A percentile compares a stretch with the other conserved stretches of the same genome.
Conservation (phyloP, 164 flowering plant genomes). For the Kalanchoe fedtschenkoi region DNA sequence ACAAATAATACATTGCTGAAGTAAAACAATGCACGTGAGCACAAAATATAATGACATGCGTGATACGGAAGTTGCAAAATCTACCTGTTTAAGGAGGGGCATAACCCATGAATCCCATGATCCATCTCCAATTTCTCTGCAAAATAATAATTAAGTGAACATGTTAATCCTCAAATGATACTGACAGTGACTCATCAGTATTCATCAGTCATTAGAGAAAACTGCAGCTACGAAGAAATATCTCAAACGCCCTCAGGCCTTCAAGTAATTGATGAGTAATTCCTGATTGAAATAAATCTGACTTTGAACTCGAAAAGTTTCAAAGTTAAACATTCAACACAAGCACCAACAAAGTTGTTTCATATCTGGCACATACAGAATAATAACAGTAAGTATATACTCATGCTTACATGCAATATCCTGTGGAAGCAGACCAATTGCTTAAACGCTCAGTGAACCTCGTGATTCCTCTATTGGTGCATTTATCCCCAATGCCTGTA, state of each 20-base stretch:
- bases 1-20: not conserved
- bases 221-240: not conserved
- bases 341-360: not conserved
- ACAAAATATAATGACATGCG: not conserved
- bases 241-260: not conserved
- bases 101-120: constrained; percentile 32
- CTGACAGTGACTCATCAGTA: not conserved
- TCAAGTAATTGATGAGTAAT: no score
- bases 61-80: not conserved
- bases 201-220: not conserved
- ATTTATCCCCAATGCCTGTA: constrained; percentile 46
- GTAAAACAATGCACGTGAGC: not conserved
- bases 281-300: no score
- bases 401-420: constrained; percentile 49
- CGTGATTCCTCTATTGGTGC: constrained; percentile 28
- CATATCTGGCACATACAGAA: not conserved
- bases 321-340: not conserved
- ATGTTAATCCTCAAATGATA: not conserved
- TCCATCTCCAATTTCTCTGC: constrained; percentile 39
- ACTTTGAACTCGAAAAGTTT: not conserved
- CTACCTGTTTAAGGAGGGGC: constrained; percentile 33
- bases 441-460: constrained; percentile 35
- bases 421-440: constrained; percentile 44
- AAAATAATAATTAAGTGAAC: not conserved
- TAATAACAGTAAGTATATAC: not conserved